Evolutionary conservation across 1,139 yeast genomes (phyloP).

Genomic region (Blastobotrys serpentis): DNA sequence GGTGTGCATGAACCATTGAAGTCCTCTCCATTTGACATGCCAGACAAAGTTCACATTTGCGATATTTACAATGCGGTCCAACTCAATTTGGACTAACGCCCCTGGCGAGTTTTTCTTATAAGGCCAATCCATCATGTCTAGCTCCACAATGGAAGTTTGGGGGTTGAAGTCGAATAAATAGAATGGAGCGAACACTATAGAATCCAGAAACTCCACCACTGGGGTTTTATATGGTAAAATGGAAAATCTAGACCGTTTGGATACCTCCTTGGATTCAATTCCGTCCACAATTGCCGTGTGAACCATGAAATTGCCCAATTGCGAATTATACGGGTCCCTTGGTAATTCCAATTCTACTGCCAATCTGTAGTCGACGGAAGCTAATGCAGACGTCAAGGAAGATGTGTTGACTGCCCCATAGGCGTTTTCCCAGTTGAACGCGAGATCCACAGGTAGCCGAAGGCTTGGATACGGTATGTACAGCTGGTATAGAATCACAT

Average conservation of each 20-base stretch:
- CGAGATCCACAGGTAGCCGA: conserved; percentile 12
- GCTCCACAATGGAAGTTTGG: conserved; percentile 4
- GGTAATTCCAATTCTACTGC: conserved; percentile 35
- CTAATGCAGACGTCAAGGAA: background rate
- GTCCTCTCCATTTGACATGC: conserved; percentile 51
- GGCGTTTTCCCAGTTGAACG: background rate
- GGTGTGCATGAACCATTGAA: conserved; percentile 55
- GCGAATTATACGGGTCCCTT: conserved; percentile 31
- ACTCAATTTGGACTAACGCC: conserved; percentile 25
- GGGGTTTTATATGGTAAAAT: conserved; percentile 35
- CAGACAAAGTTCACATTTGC: conserved; percentile 36
- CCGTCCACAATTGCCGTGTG: conserved; percentile 22
- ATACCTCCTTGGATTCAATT: background rate
- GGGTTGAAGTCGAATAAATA: conserved; percentile 27
- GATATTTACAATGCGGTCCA: conserved; percentile 33
- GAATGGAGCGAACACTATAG: conserved; percentile 33
- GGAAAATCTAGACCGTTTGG: conserved; percentile 25
- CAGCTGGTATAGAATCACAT: conserved; percentile 11
- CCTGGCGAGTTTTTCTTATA: background rate
- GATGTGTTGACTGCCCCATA: conserved; percentile 7
- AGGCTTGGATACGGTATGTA: conserved; percentile 15
- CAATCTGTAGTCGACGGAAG: conserved; percentile 30
- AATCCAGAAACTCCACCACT: conserved; percentile 32
- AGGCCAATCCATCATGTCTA: conserved; percentile 15
- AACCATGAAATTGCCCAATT: conserved; percentile 39